Evolutionary conservation across 805 yeast species (phyloP).

Genomic region (Sugiyamaella valdiviana): DNA sequence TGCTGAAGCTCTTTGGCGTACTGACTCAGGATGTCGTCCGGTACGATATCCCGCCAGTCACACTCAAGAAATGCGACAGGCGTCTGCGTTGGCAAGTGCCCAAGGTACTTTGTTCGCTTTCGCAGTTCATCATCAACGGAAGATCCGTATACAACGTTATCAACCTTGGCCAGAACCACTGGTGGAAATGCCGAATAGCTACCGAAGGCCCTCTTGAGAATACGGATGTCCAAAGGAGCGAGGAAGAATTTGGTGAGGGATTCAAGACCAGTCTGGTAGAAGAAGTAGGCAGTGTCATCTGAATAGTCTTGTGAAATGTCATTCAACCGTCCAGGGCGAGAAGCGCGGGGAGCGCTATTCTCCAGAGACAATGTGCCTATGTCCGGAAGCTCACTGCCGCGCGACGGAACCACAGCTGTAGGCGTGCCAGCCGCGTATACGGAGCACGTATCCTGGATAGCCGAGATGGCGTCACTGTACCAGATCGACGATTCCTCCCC

Average conservation of each 20-base stretch:
- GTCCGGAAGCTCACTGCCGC: constrained; percentile 3
- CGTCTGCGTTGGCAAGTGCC: constrained; percentile 81
- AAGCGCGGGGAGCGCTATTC: not conserved
- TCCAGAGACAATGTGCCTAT: not conserved
- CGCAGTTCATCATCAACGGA: constrained; percentile 55
- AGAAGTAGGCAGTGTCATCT: constrained; percentile 51
- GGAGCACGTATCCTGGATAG: constrained; percentile 45
- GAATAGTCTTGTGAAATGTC: constrained; percentile 21
- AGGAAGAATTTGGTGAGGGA: constrained; percentile 61
- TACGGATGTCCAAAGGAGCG: constrained; percentile 73
- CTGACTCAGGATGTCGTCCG: constrained; percentile 23
- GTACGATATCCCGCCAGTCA: constrained; percentile 55
- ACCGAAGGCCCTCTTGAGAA: constrained; percentile 57
- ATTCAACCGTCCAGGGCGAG: not conserved
- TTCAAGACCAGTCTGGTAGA: constrained; percentile 71
- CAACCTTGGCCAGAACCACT: constrained; percentile 53
- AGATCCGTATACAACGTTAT: constrained; percentile 61
- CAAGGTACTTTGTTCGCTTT: constrained; percentile 62
- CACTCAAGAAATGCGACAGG: constrained; percentile 79
- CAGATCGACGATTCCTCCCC: constrained; percentile 49
- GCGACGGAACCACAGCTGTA: not conserved
- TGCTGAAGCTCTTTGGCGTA: constrained; percentile 25
- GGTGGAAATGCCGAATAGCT: constrained; percentile 65
- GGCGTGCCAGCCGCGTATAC: not conserved
- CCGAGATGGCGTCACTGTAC: constrained; percentile 48